Percentiles rank a stretch among this genome's conserved stretches.
These are phyloP conservation scores for Vitis hybrid DNA, from an alignment of 177 flowering plant species.

Conservation along the genomic window DNA sequence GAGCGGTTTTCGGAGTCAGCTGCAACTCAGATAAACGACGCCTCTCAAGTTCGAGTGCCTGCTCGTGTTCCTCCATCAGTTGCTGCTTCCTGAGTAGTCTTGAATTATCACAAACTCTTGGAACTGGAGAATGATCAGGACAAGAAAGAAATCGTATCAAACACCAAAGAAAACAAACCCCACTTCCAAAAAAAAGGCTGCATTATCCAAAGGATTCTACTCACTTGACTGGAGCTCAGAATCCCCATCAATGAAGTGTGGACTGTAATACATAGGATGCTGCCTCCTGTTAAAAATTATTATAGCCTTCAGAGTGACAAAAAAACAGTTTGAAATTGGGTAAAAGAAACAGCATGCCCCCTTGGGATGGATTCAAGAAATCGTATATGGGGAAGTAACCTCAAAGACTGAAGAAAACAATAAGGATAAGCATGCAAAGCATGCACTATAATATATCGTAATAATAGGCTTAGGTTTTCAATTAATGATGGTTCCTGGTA, in stretches of 20 bases:
- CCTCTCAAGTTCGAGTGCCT: conserved; percentile 51
- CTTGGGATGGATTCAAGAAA: too few species aligned
- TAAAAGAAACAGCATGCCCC: too few species aligned
- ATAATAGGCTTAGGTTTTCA: too few species aligned
- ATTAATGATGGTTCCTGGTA: too few species aligned
- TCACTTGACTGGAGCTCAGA: conserved; percentile 55
- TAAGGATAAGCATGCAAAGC: too few species aligned
- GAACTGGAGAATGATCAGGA: conserved; percentile 25
- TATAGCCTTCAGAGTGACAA: too few species aligned
- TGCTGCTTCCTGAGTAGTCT: conserved; percentile 50
- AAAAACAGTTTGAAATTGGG: too few species aligned
- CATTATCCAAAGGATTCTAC: conserved; percentile 10
- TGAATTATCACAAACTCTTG: conserved; percentile 42
- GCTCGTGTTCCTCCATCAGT: conserved; percentile 60
- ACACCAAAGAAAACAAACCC: background rate
- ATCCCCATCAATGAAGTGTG: conserved; percentile 48
- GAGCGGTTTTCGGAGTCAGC: conserved; percentile 35
- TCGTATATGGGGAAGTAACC: too few species aligned
- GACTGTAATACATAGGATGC: conserved; percentile 31
- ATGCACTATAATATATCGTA: too few species aligned
- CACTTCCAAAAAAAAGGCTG: background rate
- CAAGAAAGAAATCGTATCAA: background rate
- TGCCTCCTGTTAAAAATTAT: conserved; percentile 15
- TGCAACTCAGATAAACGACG: conserved; percentile 49
- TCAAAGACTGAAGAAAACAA: too few species aligned